A percentile compares a stretch with the other conserved stretches of the same genome.
These are phyloP conservation scores for Aspergillus sclerotiicarbonarius DNA, from an alignment of 495 filamentous ascomycete species.

Conservation along the genomic window DNA sequence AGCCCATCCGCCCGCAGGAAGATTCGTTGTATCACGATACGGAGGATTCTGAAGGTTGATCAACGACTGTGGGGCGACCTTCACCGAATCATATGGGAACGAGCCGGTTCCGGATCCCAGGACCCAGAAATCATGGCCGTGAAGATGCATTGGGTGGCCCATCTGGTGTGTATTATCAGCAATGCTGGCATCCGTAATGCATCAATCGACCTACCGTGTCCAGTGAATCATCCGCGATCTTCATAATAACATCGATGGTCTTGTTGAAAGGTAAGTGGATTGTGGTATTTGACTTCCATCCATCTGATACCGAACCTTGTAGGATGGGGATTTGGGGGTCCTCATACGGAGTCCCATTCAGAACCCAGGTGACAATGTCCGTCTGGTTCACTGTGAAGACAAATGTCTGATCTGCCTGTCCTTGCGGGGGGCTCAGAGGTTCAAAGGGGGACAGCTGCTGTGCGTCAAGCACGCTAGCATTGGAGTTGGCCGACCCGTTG, in stretches of 20 bases:
- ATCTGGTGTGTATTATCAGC: conserved; percentile 4
- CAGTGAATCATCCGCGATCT: conserved; percentile 20
- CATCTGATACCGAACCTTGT: conserved; percentile 19
- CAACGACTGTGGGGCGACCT: conserved; percentile 14
- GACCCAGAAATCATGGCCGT: conserved; percentile 27
- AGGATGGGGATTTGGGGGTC: conserved; percentile 17
- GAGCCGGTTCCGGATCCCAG: conserved; percentile 19
- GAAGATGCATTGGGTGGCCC: conserved; percentile 19
- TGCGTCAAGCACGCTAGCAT: conserved; percentile 9
- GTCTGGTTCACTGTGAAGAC: conserved; percentile 19
- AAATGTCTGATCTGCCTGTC: conserved; percentile 9
- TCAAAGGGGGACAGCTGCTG: conserved; percentile 14
- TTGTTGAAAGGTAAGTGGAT: conserved; percentile 19
- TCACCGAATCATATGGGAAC: conserved; percentile 17
- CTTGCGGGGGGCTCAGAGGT: conserved; percentile 3
- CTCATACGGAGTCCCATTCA: conserved; percentile 13
- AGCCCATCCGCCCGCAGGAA: conserved; percentile 18
- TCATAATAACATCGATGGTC: conserved; percentile 23
- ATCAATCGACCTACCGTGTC: conserved; percentile 13
- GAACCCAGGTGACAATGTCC: conserved; percentile 19
- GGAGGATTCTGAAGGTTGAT: conserved; percentile 22
- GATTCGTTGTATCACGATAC: conserved; percentile 20
- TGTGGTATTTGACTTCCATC: conserved; percentile 20
- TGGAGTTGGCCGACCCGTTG: conserved; percentile 10
- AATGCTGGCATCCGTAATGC: neutral